A percentile compares a stretch with the other conserved stretches of the same genome.
Conservation (phyloP, 2,329 filamentous ascomycete genomes). For the Lasiodiplodia citricola region DNA sequence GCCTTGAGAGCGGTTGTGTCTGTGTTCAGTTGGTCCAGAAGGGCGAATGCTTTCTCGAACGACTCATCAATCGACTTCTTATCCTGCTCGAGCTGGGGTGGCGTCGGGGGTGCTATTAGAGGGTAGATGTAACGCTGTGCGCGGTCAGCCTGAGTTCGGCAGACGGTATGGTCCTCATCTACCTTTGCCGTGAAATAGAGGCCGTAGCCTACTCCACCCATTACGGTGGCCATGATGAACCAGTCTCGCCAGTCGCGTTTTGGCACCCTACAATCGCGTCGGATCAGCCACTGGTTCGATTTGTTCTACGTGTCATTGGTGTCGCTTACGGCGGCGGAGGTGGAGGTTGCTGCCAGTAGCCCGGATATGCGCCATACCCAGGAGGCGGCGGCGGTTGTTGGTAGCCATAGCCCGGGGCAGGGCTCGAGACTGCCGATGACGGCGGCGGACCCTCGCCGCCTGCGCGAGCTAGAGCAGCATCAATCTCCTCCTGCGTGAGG, state of each 20-base stretch:
- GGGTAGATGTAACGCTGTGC: conserved; percentile 84
- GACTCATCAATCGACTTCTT: conserved; percentile 91
- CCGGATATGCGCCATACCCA: conserved; percentile 58
- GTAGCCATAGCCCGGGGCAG: conserved; percentile 49
- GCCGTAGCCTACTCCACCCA: conserved; percentile 87
- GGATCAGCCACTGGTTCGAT: not conserved
- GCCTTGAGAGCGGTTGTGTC: conserved; percentile 89
- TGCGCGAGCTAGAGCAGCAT: conserved; percentile 77
- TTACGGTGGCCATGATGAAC: conserved; percentile 99
- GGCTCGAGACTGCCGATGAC: conserved; percentile 50
- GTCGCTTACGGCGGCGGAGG: conserved; percentile 59
- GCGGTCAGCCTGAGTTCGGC: conserved; percentile 21
- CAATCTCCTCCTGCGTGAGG: conserved; percentile 93
- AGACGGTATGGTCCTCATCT: not conserved
- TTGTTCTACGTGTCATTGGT: not conserved
- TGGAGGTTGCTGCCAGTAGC: conserved; percentile 58
- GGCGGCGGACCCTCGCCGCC: conserved; percentile 59
- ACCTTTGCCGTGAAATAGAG: conserved; percentile 88
- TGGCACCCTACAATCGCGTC: conserved; percentile 55
- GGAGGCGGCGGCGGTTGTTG: conserved; percentile 47
- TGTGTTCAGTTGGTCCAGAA: conserved; percentile 89
- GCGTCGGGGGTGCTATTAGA: conserved; percentile 89
- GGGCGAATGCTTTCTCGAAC: conserved; percentile 87
- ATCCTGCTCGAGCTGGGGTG: conserved; percentile 90
- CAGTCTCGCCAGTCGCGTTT: conserved; percentile 96